Conservation (phyloP, 495 filamentous ascomycete genomes). For the Chaetomium fimeti region DNA sequence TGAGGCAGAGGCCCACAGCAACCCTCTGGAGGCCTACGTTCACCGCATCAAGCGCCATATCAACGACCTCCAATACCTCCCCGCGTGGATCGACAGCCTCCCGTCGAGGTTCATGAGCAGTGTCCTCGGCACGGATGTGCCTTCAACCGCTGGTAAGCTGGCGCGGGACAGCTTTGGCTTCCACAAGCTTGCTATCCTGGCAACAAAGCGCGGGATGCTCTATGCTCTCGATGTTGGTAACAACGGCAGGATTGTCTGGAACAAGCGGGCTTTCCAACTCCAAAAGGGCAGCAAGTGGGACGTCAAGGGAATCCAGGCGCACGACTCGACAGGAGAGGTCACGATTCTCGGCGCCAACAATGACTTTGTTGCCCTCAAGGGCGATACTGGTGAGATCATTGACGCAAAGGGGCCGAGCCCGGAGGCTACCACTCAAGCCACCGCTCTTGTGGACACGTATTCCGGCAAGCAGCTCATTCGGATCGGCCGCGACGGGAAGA, state of each 20-base stretch:
- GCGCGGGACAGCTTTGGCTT: constrained; percentile 81
- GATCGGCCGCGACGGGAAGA: constrained; percentile 47
- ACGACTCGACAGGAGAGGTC: constrained; percentile 53
- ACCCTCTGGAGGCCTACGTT: constrained; percentile 73
- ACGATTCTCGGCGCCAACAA: constrained; percentile 59
- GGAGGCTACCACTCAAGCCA: constrained; percentile 42
- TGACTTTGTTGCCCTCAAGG: constrained; percentile 56
- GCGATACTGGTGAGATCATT: constrained; percentile 56
- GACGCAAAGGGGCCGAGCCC: constrained; percentile 41
- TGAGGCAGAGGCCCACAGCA: constrained; percentile 81
- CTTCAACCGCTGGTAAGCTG: constrained; percentile 50
- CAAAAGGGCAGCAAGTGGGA: constrained; percentile 57
- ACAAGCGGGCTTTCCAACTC: constrained; percentile 56
- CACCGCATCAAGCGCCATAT: constrained; percentile 83
- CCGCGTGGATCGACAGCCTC: constrained; percentile 64
- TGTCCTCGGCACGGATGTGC: constrained; percentile 57
- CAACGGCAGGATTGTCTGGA: constrained; percentile 75
- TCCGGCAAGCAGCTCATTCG: constrained; percentile 52
- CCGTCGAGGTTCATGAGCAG: constrained; percentile 66
- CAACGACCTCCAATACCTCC: constrained; percentile 75
- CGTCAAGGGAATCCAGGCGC: constrained; percentile 64
- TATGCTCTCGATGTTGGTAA: constrained; percentile 76
- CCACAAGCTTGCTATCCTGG: constrained; percentile 75
- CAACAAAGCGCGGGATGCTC: constrained; percentile 75
- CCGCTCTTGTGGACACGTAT: constrained; percentile 52